Percentiles rank a stretch among this genome's conserved stretches.
These are phyloP conservation scores for Mycosphaerelloides madeirae DNA, from an alignment of 2,329 filamentous ascomycete species.

Conservation along the genomic window DNA sequence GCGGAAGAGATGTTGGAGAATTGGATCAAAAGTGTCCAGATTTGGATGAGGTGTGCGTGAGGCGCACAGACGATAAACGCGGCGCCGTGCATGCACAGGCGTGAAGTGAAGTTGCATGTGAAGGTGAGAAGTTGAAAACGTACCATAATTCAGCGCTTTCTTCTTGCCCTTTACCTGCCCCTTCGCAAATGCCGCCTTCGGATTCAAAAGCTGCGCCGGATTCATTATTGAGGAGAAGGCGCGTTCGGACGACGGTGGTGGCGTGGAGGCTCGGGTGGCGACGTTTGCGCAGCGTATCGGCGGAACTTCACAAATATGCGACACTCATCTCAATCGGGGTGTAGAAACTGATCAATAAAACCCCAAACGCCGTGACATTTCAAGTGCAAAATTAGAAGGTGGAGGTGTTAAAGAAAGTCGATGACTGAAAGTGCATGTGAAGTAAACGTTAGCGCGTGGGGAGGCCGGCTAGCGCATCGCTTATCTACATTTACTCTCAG, in stretches of 20 bases:
- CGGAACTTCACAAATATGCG: too few relatives aligned
- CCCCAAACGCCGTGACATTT: constrained; percentile 3
- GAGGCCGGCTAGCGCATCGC: background rate
- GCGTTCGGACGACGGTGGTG: background rate
- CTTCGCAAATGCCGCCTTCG: constrained; percentile 36
- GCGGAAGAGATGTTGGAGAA: too few relatives aligned
- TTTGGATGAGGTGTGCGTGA: too few relatives aligned
- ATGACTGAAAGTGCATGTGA: background rate
- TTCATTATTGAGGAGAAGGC: constrained; percentile 23
- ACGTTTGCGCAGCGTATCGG: background rate
- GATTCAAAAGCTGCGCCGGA: constrained; percentile 35
- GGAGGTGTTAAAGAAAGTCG: background rate
- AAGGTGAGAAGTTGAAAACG: constrained; percentile 12
- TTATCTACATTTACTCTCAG: background rate
- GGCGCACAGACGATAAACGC: background rate
- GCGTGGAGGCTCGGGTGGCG: background rate
- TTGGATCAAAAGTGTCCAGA: too few relatives aligned
- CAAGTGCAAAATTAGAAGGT: background rate
- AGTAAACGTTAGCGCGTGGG: background rate
- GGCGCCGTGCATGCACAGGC: background rate
- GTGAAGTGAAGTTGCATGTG: background rate
- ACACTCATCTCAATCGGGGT: too few relatives aligned
- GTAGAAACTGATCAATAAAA: background rate
- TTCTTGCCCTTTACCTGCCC: constrained; percentile 27
- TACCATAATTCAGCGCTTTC: constrained; percentile 27